phyloP scores from a whole-genome alignment of 345 rosid genomes.

The Microcos paniculata region DNA sequence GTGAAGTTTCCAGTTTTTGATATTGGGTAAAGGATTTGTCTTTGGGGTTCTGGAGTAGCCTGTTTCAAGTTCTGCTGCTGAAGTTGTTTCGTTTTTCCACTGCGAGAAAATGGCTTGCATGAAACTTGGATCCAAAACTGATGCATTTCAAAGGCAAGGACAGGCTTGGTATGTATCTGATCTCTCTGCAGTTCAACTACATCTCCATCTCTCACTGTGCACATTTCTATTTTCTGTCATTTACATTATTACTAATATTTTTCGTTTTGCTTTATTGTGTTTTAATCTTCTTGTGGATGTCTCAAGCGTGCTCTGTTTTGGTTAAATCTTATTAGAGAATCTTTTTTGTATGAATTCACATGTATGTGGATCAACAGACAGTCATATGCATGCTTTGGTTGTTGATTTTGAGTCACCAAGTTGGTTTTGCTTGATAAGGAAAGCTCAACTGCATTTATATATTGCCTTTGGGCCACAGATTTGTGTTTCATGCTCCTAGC shows the following conservation, averaged over 20 bases:
- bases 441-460: slow-evolving; percentile 7
- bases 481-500: not conserved
- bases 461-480: not conserved
- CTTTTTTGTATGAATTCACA: not conserved
- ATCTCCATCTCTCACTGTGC: not conserved
- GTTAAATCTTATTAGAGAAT: not conserved
- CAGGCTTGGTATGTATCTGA: slow-evolving; percentile 79
- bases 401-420: slow-evolving; percentile 6
- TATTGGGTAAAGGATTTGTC: not conserved
- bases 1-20: not conserved
- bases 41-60: slow-evolving; percentile 1
- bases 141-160: slow-evolving; percentile 92
- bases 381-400: not conserved
- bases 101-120: slow-evolving; percentile 69
- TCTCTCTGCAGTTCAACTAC: not conserved
- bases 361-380: not conserved
- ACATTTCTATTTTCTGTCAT: not conserved
- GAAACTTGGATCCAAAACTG: slow-evolving; percentile 92
- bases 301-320: not conserved
- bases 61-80: slow-evolving; percentile 13
- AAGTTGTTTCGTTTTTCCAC: slow-evolving; percentile 15
- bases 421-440: slow-evolving; percentile 9
- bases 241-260: not conserved
- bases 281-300: not conserved
- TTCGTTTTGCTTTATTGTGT: not conserved